Evolutionary conservation across 202 grass and related monocot species (phyloP).

Genomic region (Zoysia matrella): DNA sequence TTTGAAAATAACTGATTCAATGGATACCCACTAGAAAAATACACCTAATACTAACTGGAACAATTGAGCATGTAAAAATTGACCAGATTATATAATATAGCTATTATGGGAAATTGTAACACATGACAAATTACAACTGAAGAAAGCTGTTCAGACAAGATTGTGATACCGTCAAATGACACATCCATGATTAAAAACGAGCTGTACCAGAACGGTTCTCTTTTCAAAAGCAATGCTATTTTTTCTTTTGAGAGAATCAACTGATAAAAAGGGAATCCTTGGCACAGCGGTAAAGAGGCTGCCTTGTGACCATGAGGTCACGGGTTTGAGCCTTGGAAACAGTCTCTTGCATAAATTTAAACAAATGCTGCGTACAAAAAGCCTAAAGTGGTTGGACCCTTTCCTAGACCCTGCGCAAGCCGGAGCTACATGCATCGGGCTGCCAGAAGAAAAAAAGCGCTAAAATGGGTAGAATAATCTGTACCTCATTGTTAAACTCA

Average conservation of each 20-base stretch:
- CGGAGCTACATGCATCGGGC: too few relatives aligned
- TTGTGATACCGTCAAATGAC: not conserved
- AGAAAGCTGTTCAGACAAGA: slow-evolving; percentile 16
- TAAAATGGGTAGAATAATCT: slow-evolving; percentile 13
- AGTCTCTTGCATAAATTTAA: too few relatives aligned
- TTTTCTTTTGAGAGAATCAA: not conserved
- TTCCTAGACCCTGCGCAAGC: too few relatives aligned
- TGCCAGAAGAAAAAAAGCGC: not conserved
- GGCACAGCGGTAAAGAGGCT: too few relatives aligned
- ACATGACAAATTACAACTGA: not conserved
- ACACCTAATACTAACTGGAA: slow-evolving; percentile 12
- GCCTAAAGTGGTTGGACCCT: too few relatives aligned
- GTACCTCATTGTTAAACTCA: slow-evolving; percentile 93
- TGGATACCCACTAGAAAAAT: slow-evolving; percentile 20
- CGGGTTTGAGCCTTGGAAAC: too few relatives aligned
- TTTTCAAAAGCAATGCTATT: not conserved
- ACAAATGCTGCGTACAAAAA: too few relatives aligned
- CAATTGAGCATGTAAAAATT: slow-evolving; percentile 5
- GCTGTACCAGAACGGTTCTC: not conserved
- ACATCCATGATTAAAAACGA: slow-evolving; percentile 10
- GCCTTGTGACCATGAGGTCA: too few relatives aligned
- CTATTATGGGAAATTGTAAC: not conserved
- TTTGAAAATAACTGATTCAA: not conserved
- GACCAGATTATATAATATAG: slow-evolving; percentile 3
- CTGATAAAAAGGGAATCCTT: too few relatives aligned